These are phyloP conservation scores for Trichocladium antarcticum DNA, from an alignment of 495 filamentous ascomycete species.

Conservation along the genomic window DNA sequence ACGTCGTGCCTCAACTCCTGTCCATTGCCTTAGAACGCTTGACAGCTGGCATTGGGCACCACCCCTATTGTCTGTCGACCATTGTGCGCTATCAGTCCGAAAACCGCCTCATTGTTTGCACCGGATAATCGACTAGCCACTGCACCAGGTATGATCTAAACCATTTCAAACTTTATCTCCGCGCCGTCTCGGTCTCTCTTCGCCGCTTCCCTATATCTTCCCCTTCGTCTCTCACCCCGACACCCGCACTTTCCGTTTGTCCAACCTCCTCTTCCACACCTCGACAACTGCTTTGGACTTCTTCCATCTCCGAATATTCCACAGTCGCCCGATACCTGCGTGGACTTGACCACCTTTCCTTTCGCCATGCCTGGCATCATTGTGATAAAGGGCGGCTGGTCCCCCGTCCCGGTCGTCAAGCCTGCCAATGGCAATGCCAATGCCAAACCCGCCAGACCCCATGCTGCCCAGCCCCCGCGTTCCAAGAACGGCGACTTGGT, in stretches of 20 bases:
- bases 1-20: conserved; percentile 1
- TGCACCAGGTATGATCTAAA: conserved; percentile 1
- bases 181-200: neutral
- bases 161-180: neutral
- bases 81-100: neutral
- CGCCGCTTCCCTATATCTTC: neutral
- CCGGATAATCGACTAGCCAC: neutral
- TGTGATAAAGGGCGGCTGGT: neutral
- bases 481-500: conserved; percentile 9
- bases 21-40: neutral
- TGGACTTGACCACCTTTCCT: neutral
- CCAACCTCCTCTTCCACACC: neutral
- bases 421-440: neutral
- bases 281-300: neutral
- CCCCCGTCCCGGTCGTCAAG: neutral
- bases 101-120: neutral
- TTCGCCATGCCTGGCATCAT: conserved; percentile 6
- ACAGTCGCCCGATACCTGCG: too few relatives aligned
- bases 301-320: neutral
- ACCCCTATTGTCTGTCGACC: neutral
- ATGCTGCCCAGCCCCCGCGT: conserved; percentile 4
- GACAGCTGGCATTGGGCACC: conserved; percentile 23
- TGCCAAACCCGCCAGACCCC: neutral
- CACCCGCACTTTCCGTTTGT: neutral
- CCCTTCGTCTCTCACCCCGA: neutral